These are phyloP conservation scores for Pulveroboletus sp. DNA, from an alignment of 768 basidiomycete species.

Conservation along the genomic window DNA sequence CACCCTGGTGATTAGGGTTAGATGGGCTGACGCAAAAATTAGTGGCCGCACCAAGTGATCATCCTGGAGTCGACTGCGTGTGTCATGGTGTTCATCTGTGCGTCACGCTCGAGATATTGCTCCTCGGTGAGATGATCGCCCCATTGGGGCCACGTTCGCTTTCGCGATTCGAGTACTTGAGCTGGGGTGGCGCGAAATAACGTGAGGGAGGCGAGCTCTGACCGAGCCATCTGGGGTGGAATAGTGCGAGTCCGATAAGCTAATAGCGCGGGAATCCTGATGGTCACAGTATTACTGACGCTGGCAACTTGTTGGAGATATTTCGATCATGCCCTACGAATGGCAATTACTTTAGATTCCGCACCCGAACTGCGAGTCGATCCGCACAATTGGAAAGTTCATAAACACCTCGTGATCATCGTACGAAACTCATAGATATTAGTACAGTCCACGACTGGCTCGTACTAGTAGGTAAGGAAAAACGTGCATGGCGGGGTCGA, in stretches of 20 bases:
- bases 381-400: no score
- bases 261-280: background rate
- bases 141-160: slow-evolving; percentile 42
- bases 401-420: no score
- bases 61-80: slow-evolving; percentile 44
- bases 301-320: background rate
- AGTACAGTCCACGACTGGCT: no score
- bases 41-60: slow-evolving; percentile 45
- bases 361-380: no score
- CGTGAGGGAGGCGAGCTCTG: slow-evolving; percentile 31
- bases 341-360: background rate
- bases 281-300: background rate
- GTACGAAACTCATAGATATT: no score
- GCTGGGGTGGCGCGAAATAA: slow-evolving; percentile 47
- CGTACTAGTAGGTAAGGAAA: no score
- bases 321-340: no score
- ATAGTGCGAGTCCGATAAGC: background rate
- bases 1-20: slow-evolving; percentile 41
- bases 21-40: background rate
- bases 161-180: slow-evolving; percentile 43
- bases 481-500: no score
- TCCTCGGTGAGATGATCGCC: slow-evolving; percentile 41
- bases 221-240: slow-evolving; percentile 3
- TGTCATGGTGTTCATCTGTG: slow-evolving; percentile 38
- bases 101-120: slow-evolving; percentile 45